phyloP scores from a whole-genome alignment of 306 rosid species.

The Castanopsis chinensis region DNA sequence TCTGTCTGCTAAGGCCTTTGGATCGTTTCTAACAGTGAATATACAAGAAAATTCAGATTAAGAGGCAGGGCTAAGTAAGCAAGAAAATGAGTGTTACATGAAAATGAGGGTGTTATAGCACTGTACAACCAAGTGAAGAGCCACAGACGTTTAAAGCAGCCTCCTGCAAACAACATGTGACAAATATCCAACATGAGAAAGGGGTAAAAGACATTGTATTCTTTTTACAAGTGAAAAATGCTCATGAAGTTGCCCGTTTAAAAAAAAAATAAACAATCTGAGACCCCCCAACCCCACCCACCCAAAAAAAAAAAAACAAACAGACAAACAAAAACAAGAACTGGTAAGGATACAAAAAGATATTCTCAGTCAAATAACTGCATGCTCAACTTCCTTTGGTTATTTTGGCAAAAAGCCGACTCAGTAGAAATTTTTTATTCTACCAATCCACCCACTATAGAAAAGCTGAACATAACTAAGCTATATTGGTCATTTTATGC shows the following conservation, averaged over 20 bases:
- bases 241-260: neutral
- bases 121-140: conserved; percentile 61
- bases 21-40: conserved; percentile 31
- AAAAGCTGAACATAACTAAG: neutral
- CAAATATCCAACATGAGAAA: neutral
- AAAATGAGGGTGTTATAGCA: conserved; percentile 42
- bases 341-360: neutral
- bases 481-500: neutral
- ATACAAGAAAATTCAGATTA: conserved; percentile 35
- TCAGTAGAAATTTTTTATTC: neutral
- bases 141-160: conserved; percentile 38
- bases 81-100: neutral
- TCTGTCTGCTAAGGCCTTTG: neutral
- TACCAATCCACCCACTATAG: neutral
- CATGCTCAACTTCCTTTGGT: neutral
- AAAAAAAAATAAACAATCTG: too few relatives aligned
- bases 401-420: neutral
- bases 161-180: conserved; percentile 50
- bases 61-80: conserved; percentile 26
- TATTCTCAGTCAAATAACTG: neutral
- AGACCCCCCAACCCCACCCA: neutral
- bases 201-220: neutral
- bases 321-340: neutral
- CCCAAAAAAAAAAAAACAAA: neutral
- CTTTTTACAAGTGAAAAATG: neutral